A percentile compares a stretch with the other conserved stretches of the same genome.
These are phyloP conservation scores for Phyllosticta ampelicida DNA, from an alignment of 2,329 filamentous ascomycete genomes.

Conservation along the genomic window DNA sequence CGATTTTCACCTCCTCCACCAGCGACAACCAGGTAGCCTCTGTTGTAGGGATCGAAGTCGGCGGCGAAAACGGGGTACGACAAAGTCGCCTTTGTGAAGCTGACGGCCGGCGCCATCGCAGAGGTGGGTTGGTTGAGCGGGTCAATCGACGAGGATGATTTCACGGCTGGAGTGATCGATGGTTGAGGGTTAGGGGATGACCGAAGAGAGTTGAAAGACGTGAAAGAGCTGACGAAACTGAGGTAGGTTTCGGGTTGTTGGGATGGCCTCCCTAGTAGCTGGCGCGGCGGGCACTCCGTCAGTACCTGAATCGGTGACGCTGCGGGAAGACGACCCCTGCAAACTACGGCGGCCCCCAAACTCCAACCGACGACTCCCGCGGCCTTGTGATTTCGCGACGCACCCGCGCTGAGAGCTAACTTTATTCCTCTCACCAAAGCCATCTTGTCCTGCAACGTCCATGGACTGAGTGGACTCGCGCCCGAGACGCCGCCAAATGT, in stretches of 20 bases:
- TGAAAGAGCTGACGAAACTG: neutral
- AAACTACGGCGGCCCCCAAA: neutral
- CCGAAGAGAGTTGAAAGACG: neutral
- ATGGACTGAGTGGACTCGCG: constrained; percentile 1
- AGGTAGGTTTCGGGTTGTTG: neutral
- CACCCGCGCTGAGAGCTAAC: neutral
- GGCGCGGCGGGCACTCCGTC: neutral
- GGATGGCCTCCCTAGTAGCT: neutral
- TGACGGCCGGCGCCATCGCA: constrained; percentile 21
- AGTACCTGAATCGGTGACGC: neutral
- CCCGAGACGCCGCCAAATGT: neutral
- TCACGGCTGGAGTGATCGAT: neutral
- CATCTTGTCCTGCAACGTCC: neutral
- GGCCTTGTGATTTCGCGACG: neutral
- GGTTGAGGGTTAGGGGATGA: neutral
- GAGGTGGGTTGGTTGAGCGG: neutral
- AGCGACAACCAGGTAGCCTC: constrained; percentile 65
- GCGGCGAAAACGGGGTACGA: constrained; percentile 79
- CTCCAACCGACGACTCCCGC: neutral
- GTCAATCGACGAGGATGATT: neutral
- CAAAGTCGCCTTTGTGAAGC: constrained; percentile 53
- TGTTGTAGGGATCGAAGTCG: constrained; percentile 76
- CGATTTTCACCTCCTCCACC: constrained; percentile 67
- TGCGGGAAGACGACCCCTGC: neutral
- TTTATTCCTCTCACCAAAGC: neutral